phyloP scores from a whole-genome alignment of 495 filamentous ascomycete genomes.

The Aspergillus indologenus region DNA sequence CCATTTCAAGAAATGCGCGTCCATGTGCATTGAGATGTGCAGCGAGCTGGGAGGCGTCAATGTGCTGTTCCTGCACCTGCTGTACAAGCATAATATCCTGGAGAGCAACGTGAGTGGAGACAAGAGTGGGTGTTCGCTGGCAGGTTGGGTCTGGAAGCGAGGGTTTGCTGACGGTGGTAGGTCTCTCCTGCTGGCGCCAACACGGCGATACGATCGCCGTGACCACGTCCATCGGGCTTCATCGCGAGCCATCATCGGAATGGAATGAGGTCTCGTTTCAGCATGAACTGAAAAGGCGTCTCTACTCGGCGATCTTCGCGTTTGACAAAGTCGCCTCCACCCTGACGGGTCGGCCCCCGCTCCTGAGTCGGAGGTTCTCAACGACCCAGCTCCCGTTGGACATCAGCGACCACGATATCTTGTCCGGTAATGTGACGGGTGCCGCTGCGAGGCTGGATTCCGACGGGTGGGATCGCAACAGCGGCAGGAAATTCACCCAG shows the following conservation, averaged over 20 bases:
- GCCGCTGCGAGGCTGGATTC: background rate
- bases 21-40: slow-evolving; percentile 9
- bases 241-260: slow-evolving; percentile 1
- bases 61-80: background rate
- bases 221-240: slow-evolving; percentile 5
- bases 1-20: slow-evolving; percentile 5
- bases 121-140: background rate
- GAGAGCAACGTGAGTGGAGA: slow-evolving; percentile 3
- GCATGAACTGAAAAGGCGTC: slow-evolving; percentile 6
- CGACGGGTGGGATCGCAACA: slow-evolving; percentile 2
- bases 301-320: slow-evolving; percentile 4
- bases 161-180: background rate
- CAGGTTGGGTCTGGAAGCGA: background rate
- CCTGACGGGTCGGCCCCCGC: slow-evolving; percentile 7
- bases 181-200: slow-evolving; percentile 3
- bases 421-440: background rate
- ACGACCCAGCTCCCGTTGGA: slow-evolving; percentile 6
- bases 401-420: slow-evolving; percentile 3
- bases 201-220: background rate
- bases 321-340: slow-evolving; percentile 9
- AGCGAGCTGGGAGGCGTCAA: background rate
- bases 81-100: slow-evolving; percentile 12
- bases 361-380: slow-evolving; percentile 6
- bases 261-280: slow-evolving; percentile 3
- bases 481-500: background rate